phyloP scores from a whole-genome alignment of 805 yeast genomes.

The Middelhovenomyces tepae region DNA sequence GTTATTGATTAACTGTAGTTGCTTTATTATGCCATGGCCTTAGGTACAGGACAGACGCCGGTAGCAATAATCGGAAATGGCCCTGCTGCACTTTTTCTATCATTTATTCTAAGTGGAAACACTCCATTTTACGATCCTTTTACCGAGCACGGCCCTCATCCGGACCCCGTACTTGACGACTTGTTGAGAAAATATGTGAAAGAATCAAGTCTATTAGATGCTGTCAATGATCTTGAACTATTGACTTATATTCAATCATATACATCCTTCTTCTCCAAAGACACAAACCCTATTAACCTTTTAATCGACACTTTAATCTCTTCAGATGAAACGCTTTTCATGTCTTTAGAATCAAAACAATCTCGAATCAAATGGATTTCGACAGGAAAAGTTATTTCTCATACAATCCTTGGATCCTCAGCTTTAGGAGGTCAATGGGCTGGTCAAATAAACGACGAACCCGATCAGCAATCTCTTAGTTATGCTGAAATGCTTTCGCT shows the following conservation, averaged over 20 bases:
- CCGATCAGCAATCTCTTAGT: slow-evolving; percentile 17
- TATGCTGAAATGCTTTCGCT: slow-evolving; percentile 29
- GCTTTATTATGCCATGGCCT: too few species aligned
- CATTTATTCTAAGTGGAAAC: slow-evolving; percentile 25
- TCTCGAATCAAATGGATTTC: slow-evolving; percentile 22
- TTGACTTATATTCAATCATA: slow-evolving; percentile 15
- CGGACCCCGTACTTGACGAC: slow-evolving; percentile 21
- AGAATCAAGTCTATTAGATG: slow-evolving; percentile 13
- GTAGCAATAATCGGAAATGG: too few species aligned
- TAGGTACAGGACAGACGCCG: too few species aligned
- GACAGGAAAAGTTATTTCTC: slow-evolving; percentile 11
- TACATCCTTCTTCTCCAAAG: slow-evolving; percentile 15
- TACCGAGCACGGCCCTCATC: slow-evolving; percentile 20
- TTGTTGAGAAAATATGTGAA: slow-evolving; percentile 10
- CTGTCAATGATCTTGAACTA: slow-evolving; percentile 14
- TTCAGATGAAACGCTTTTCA: slow-evolving; percentile 20
- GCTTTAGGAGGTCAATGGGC: slow-evolving; percentile 29
- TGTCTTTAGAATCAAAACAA: slow-evolving; percentile 13
- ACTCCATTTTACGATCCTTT: slow-evolving; percentile 23
- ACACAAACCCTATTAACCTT: slow-evolving; percentile 18
- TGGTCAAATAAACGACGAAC: slow-evolving; percentile 12
- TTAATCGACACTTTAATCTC: slow-evolving; percentile 22
- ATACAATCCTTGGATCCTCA: slow-evolving; percentile 20
- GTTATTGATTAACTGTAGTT: too few species aligned
- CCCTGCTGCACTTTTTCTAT: slow-evolving; percentile 25